phyloP scores from a whole-genome alignment of 139 green algal genomes.

The Coccomyxa sp. region DNA sequence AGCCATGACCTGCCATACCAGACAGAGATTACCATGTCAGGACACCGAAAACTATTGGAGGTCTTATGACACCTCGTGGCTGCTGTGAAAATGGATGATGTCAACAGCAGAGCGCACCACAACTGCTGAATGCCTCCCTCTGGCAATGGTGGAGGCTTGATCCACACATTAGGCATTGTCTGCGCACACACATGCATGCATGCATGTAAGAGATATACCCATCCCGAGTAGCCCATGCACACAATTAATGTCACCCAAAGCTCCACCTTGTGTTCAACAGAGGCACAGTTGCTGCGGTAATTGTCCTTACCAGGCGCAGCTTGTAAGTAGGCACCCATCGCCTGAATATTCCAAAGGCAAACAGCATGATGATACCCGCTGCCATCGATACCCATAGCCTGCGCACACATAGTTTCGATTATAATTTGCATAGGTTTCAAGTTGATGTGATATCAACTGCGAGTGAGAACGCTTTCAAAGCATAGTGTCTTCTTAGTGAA shows the following conservation, averaged over 20 bases:
- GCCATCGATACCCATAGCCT: constrained; percentile 20
- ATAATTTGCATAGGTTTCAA: neutral
- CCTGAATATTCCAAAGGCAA: constrained; percentile 16
- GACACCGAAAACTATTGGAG: neutral
- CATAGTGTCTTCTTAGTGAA: neutral
- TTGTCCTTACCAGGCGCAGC: constrained; percentile 17
- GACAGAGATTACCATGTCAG: neutral
- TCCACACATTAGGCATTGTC: constrained; percentile 13
- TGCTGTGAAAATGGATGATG: neutral
- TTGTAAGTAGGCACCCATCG: constrained; percentile 12
- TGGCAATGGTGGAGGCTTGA: constrained; percentile 18
- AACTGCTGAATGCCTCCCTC: constrained; percentile 8
- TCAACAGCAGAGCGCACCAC: constrained; percentile 7
- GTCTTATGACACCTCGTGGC: neutral
- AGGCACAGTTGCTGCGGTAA: neutral
- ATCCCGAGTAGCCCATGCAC: too few species aligned
- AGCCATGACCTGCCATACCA: constrained; percentile 32
- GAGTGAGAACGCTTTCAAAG: neutral
- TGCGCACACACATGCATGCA: neutral
- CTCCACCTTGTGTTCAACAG: neutral
- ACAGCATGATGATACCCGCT: constrained; percentile 7
- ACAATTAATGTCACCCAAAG: too few species aligned
- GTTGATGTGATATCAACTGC: neutral
- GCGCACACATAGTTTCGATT: neutral
- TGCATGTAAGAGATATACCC: too few species aligned